phyloP scores from a whole-genome alignment of 495 filamentous ascomycete genomes.

The Thozetella sp. region DNA sequence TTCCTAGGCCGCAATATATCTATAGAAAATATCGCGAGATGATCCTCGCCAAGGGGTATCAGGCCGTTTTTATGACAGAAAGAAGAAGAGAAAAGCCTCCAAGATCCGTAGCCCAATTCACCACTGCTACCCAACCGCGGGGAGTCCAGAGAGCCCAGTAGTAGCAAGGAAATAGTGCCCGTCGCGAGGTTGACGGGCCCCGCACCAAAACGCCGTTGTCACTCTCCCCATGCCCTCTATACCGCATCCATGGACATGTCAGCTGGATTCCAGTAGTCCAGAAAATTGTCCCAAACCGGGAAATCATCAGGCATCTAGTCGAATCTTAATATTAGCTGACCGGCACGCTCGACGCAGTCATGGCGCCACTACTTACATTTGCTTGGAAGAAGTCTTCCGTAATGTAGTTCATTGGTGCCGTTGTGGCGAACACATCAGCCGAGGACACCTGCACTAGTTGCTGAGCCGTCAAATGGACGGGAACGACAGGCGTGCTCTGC shows the following conservation, averaged over 20 bases:
- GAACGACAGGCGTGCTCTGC: background rate
- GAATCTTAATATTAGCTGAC: background rate
- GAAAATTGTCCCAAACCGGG: background rate
- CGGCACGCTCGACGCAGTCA: background rate
- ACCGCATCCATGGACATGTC: background rate
- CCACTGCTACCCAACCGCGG: too few species aligned
- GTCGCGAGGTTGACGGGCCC: too few species aligned
- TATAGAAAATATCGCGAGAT: too few species aligned
- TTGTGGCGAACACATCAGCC: background rate
- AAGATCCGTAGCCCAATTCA: too few species aligned
- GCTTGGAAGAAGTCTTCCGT: conserved; percentile 2
- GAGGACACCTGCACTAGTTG: background rate
- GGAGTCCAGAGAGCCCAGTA: too few species aligned
- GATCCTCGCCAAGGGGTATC: too few species aligned
- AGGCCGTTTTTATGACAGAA: too few species aligned
- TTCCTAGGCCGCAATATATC: too few species aligned
- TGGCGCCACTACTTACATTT: background rate
- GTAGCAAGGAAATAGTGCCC: too few species aligned
- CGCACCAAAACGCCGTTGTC: too few species aligned
- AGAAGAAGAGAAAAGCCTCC: too few species aligned
- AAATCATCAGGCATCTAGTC: background rate
- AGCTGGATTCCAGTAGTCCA: conserved; percentile 2
- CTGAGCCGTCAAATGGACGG: background rate
- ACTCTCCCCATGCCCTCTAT: background rate
- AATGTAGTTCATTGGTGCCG: background rate